Evolutionary conservation across 805 yeast species (phyloP).

Genomic region (Schwanniomyces yamadae): DNA sequence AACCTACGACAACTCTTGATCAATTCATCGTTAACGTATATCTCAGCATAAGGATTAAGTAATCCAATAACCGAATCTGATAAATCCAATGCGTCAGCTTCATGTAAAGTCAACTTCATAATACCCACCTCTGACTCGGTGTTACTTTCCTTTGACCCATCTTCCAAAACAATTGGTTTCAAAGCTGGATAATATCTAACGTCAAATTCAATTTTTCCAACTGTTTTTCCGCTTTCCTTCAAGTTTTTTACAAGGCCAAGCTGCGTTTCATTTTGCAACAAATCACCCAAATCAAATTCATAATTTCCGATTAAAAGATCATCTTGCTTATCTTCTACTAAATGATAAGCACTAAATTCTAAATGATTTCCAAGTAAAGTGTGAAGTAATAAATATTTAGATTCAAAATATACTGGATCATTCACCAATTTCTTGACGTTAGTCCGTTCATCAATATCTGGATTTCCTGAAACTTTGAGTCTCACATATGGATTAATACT

Average conservation of each 20-base stretch:
- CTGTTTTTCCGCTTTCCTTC: slow-evolving; percentile 50
- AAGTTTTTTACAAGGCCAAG: slow-evolving; percentile 45
- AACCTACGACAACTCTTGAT: slow-evolving; percentile 59
- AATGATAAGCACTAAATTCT: slow-evolving; percentile 53
- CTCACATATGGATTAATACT: slow-evolving; percentile 57
- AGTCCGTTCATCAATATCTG: slow-evolving; percentile 50
- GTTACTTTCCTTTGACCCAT: slow-evolving; percentile 48
- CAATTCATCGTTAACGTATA: slow-evolving; percentile 56
- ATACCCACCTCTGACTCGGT: slow-evolving; percentile 74
- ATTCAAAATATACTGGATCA: slow-evolving; percentile 66
- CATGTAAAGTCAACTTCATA: slow-evolving; percentile 59
- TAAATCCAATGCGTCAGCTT: slow-evolving; percentile 57
- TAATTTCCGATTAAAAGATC: slow-evolving; percentile 49
- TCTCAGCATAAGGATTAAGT: slow-evolving; percentile 67
- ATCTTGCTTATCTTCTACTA: slow-evolving; percentile 51
- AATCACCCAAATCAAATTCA: slow-evolving; percentile 55
- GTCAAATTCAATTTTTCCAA: slow-evolving; percentile 62
- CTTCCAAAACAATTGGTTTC: slow-evolving; percentile 43
- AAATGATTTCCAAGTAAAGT: slow-evolving; percentile 54
- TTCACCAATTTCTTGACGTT: slow-evolving; percentile 55
- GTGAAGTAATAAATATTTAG: slow-evolving; percentile 58
- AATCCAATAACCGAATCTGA: slow-evolving; percentile 50
- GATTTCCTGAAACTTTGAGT: slow-evolving; percentile 35
- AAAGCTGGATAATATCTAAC: slow-evolving; percentile 49
- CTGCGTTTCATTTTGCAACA: slow-evolving; percentile 53